Evolutionary conservation across 305 asterid genomes (phyloP).

Genomic region (Fraxinus angustifolia): DNA sequence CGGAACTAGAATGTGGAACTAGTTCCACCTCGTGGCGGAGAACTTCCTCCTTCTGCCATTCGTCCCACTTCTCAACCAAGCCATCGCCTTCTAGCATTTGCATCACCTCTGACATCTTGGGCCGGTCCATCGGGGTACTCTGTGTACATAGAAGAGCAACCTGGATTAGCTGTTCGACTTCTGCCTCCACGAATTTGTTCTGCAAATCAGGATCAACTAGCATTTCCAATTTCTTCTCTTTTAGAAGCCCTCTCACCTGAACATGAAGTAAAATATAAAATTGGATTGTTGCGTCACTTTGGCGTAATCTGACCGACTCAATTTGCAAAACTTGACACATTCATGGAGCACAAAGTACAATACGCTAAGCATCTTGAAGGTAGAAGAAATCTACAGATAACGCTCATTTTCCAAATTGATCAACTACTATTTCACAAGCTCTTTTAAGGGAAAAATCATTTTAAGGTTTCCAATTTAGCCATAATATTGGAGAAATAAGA

Average conservation of each 20-base stretch:
- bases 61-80: conserved; percentile 70
- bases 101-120: conserved; percentile 73
- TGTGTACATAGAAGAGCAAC: conserved; percentile 73
- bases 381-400: neutral
- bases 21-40: conserved; percentile 52
- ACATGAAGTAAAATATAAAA: neutral
- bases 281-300: neutral
- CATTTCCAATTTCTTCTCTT: conserved; percentile 65
- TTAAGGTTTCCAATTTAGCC: neutral
- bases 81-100: conserved; percentile 78
- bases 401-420: neutral
- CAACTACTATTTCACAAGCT: neutral
- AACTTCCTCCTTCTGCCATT: conserved; percentile 68
- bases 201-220: conserved; percentile 66
- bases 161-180: conserved; percentile 71
- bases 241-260: conserved; percentile 69
- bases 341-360: neutral
- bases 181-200: conserved; percentile 48
- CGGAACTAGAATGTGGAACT: conserved; percentile 42
- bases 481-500: neutral
- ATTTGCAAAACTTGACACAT: neutral
- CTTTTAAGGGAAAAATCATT: neutral
- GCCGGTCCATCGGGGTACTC: conserved; percentile 65
- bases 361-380: neutral
- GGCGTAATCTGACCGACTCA: neutral